Percentiles rank a stretch among this genome's conserved stretches.
These are phyloP conservation scores for Cordia subcordata DNA, from an alignment of 257 asterid species.

Conservation along the genomic window DNA sequence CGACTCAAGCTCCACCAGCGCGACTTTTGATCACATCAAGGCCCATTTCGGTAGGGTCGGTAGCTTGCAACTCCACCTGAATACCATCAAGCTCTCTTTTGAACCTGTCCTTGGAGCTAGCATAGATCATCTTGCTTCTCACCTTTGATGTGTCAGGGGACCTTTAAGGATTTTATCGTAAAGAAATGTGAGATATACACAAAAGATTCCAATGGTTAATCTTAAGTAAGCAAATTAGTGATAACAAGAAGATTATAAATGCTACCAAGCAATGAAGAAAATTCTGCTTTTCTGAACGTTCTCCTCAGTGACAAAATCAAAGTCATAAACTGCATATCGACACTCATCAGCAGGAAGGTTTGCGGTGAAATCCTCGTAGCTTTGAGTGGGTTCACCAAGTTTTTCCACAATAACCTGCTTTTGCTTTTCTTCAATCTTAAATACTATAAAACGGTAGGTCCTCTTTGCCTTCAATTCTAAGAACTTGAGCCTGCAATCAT, in stretches of 20 bases:
- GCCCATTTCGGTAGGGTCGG: slow-evolving; percentile 71
- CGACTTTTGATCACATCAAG: slow-evolving; percentile 61
- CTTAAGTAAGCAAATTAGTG: neutral
- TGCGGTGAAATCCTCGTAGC: slow-evolving; percentile 49
- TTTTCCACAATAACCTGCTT: slow-evolving; percentile 51
- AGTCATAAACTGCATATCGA: slow-evolving; percentile 54
- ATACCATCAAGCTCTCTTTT: slow-evolving; percentile 58
- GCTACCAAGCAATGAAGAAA: slow-evolving; percentile 68
- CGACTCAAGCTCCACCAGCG: slow-evolving; percentile 18
- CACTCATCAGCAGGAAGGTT: slow-evolving; percentile 57
- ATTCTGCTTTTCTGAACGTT: slow-evolving; percentile 58
- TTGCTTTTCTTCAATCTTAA: slow-evolving; percentile 58
- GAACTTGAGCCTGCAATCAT: slow-evolving; percentile 57
- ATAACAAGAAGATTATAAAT: neutral
- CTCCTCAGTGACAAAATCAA: slow-evolving; percentile 56
- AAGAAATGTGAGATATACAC: neutral
- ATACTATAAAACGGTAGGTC: slow-evolving; percentile 45
- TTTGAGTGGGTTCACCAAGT: slow-evolving; percentile 47
- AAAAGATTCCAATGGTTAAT: too few relatives aligned
- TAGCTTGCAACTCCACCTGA: slow-evolving; percentile 61
- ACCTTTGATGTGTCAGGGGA: slow-evolving; percentile 57
- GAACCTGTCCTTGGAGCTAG: slow-evolving; percentile 52
- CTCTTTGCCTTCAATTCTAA: slow-evolving; percentile 56
- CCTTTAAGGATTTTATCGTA: slow-evolving; percentile 20
- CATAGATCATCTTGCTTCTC: slow-evolving; percentile 65